Conservation (phyloP, 1,284 basidiomycete genomes). For the Rhizoctonia solani region DNA sequence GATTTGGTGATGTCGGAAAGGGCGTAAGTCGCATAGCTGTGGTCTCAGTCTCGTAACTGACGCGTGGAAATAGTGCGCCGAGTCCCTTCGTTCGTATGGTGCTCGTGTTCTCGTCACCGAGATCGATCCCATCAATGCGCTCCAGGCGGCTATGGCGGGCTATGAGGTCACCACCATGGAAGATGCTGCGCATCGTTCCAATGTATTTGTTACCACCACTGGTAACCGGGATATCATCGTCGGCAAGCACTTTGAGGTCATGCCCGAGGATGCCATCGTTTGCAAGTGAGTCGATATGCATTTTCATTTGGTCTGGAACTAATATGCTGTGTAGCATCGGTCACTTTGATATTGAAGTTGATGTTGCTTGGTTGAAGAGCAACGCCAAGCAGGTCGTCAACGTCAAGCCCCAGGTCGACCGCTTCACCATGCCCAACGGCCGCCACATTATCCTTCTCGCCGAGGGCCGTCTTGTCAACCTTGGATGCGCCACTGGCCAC, state of each 20-base stretch:
- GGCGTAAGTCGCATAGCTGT: constrained; percentile 73
- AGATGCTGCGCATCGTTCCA: constrained; percentile 84
- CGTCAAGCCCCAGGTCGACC: constrained; percentile 99
- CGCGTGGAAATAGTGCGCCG: constrained; percentile 73
- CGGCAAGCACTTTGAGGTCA: constrained; percentile 87
- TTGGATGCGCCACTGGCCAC: constrained; percentile 92
- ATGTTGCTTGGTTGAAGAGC: constrained; percentile 97
- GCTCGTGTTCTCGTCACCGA: constrained; percentile 96
- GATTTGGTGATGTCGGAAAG: constrained; percentile 99
- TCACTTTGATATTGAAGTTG: constrained; percentile 99
- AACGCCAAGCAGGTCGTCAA: constrained; percentile 86
- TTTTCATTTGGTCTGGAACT: not conserved
- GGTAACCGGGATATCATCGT: constrained; percentile 99
- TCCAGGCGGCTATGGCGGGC: constrained; percentile 99
- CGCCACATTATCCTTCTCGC: constrained; percentile 97
- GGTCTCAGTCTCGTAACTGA: not conserved
- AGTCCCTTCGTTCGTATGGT: constrained; percentile 96
- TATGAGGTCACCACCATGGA: constrained; percentile 99
- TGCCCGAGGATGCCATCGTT: constrained; percentile 99
- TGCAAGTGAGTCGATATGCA: constrained; percentile 71
- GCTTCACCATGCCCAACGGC: constrained; percentile 89
- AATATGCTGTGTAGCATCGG: constrained; percentile 68
- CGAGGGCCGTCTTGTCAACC: constrained; percentile 98
- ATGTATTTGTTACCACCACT: constrained; percentile 98
- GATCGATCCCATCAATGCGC: constrained; percentile 99